Evolutionary conservation across 2,329 filamentous ascomycete species (phyloP).

Genomic region (Trichoderma cornu-damae): DNA sequence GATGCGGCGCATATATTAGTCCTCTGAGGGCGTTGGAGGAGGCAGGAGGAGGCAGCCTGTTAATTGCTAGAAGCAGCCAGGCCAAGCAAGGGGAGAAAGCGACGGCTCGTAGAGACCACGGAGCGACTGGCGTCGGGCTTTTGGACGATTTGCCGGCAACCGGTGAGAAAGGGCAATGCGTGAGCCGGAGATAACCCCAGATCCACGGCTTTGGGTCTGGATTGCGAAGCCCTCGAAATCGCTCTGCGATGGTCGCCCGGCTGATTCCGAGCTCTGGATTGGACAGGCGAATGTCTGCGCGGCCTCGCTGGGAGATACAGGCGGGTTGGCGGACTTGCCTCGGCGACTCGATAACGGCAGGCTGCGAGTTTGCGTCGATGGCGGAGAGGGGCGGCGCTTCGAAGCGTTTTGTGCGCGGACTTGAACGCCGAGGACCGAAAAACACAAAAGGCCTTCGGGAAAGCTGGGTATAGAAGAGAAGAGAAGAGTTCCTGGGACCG

Average conservation of each 20-base stretch:
- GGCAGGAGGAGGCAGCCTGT: constrained; percentile 7
- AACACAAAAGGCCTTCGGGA: not conserved
- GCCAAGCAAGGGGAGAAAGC: not conserved
- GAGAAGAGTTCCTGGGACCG: not conserved
- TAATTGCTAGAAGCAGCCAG: constrained; percentile 14
- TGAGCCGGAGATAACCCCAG: not conserved
- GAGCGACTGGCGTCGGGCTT: not conserved
- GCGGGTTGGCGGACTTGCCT: constrained; percentile 3
- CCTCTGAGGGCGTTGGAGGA: constrained; percentile 8
- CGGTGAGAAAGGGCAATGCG: not conserved
- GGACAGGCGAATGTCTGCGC: not conserved
- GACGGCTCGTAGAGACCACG: not conserved
- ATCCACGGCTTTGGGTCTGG: not conserved
- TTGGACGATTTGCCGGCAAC: not conserved
- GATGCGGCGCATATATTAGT: constrained; percentile 16
- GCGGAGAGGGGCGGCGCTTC: constrained; percentile 6
- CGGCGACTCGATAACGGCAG: constrained; percentile 11
- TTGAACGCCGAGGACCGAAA: not conserved
- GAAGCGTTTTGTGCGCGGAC: not conserved
- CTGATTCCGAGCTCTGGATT: not conserved
- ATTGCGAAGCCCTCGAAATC: not conserved
- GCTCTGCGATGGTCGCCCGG: not conserved
- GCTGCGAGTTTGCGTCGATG: constrained; percentile 2
- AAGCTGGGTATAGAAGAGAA: not conserved
- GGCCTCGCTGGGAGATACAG: not conserved